Percentiles rank a stretch among this genome's conserved stretches.
These are phyloP conservation scores for Meira nashicola DNA, from an alignment of 1,284 basidiomycete genomes.

Conservation along the genomic window DNA sequence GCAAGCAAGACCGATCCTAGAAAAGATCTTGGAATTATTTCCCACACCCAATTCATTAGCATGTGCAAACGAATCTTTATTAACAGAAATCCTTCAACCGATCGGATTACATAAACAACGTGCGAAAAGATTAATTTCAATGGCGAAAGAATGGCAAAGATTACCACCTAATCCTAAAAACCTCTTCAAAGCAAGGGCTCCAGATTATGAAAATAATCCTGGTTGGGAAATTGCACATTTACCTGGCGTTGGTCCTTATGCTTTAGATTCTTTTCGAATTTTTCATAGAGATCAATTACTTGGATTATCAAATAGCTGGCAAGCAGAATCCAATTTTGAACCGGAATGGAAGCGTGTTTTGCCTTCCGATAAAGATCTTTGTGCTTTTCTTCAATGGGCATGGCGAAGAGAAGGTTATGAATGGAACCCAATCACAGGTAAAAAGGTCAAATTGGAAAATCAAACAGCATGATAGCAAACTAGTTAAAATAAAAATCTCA, in stretches of 20 bases:
- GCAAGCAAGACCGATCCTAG: background rate
- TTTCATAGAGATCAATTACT: background rate
- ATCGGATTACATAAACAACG: slow-evolving; percentile 1
- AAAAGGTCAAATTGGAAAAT: too few species aligned
- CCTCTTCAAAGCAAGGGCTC: background rate
- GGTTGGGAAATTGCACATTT: slow-evolving; percentile 1
- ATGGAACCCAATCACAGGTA: background rate
- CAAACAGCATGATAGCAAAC: too few species aligned
- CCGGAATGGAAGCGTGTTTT: slow-evolving; percentile 3
- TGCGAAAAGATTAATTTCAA: background rate
- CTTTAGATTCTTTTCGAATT: background rate
- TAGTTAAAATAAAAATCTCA: too few species aligned
- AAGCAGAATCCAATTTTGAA: background rate
- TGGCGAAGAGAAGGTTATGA: background rate
- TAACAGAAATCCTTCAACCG: background rate
- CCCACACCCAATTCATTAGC: background rate
- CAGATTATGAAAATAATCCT: background rate
- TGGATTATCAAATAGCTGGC: background rate
- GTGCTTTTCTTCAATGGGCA: slow-evolving; percentile 2
- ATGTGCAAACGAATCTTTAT: background rate
- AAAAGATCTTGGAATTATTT: background rate
- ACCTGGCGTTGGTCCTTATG: background rate
- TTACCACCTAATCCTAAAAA: background rate
- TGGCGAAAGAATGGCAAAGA: background rate
- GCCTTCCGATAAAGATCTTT: background rate